A percentile compares a stretch with the other conserved stretches of the same genome.
Conservation (phyloP, 768 basidiomycete species). For the Macrolepiota fuliginosa region DNA sequence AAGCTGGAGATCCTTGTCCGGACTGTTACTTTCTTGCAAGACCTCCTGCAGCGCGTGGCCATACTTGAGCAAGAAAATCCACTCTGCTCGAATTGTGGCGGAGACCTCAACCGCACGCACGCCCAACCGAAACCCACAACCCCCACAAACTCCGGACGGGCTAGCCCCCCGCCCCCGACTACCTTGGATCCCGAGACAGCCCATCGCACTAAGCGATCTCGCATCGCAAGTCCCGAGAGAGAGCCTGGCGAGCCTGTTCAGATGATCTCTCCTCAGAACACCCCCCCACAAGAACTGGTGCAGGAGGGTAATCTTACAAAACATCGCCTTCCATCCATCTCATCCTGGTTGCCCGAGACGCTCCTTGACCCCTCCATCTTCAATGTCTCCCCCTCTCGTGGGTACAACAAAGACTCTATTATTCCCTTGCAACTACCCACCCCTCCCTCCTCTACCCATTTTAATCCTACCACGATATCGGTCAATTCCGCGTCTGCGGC, state of each 20-base stretch:
- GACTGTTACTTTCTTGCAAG: conserved; percentile 76
- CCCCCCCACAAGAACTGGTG: conserved; percentile 4
- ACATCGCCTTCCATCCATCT: conserved; percentile 59
- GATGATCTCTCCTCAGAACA: conserved; percentile 15
- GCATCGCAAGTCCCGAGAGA: not conserved
- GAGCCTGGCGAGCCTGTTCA: not conserved
- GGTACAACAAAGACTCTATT: conserved; percentile 12
- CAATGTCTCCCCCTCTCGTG: not conserved
- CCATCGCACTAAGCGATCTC: conserved; percentile 3
- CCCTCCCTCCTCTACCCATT: conserved; percentile 54
- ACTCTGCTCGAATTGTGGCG: conserved; percentile 25
- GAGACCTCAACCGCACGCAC: not conserved
- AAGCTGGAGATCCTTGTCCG: conserved; percentile 88
- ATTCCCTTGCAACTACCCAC: conserved; percentile 44
- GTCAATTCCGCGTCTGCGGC: conserved; percentile 14
- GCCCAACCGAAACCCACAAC: not conserved
- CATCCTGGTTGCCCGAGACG: conserved; percentile 59
- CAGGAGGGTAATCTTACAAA: conserved; percentile 18
- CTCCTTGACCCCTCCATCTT: conserved; percentile 28
- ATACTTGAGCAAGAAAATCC: conserved; percentile 27
- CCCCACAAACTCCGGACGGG: conserved; percentile 18
- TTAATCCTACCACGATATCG: conserved; percentile 45
- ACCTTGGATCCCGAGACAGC: not conserved
- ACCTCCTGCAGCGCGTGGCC: conserved; percentile 56
- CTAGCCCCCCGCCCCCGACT: not conserved